These are phyloP conservation scores for Populus euphratica DNA, from an alignment of 345 rosid genomes.

Conservation along the genomic window DNA sequence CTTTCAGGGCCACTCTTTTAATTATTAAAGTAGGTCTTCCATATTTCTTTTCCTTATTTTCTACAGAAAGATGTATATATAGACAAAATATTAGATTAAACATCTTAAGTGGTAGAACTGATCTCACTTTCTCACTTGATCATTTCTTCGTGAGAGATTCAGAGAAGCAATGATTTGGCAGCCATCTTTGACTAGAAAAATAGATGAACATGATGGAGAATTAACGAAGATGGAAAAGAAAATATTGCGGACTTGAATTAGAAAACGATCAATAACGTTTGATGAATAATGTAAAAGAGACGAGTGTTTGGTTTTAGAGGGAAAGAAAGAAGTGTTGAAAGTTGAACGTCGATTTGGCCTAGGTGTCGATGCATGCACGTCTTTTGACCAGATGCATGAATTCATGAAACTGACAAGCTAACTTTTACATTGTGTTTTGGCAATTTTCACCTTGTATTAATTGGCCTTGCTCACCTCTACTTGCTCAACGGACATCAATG, in stretches of 20 bases:
- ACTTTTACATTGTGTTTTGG: background rate
- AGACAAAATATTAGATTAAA: slow-evolving; percentile 25
- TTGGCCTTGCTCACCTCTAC: background rate
- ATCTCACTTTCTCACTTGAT: background rate
- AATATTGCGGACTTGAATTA: background rate
- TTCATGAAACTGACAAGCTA: background rate
- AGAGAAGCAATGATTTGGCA: slow-evolving; percentile 16
- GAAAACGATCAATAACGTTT: background rate
- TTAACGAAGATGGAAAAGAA: background rate
- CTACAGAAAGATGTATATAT: slow-evolving; percentile 31
- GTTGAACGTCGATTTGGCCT: slow-evolving; percentile 13
- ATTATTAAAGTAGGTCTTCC: background rate
- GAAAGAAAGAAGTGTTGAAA: slow-evolving; percentile 7
- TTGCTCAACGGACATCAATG: too few relatives aligned
- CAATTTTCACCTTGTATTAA: background rate
- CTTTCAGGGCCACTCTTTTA: background rate
- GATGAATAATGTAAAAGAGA: background rate
- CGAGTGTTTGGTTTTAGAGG: background rate
- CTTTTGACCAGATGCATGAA: background rate
- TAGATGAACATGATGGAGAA: background rate
- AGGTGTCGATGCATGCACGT: slow-evolving; percentile 16
- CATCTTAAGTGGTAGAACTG: slow-evolving; percentile 18
- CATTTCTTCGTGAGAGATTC: background rate
- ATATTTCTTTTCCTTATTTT: slow-evolving; percentile 15
- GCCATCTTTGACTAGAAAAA: slow-evolving; percentile 20